These are phyloP conservation scores for Berberis thunbergii DNA, from an alignment of 164 flowering plant genomes.

Conservation along the genomic window DNA sequence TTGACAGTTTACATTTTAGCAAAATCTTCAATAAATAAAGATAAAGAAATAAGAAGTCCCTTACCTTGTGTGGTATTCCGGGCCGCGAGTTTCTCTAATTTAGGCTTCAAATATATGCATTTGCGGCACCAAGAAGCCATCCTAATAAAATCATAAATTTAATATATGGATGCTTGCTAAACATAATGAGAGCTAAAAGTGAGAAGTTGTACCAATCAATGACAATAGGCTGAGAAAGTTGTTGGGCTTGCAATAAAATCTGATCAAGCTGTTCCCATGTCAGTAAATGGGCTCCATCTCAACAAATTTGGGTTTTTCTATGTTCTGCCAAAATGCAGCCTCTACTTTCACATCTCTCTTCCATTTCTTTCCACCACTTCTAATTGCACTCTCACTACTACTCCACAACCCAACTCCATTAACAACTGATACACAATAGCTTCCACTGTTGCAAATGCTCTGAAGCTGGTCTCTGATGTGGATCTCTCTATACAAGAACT, in stretches of 20 bases:
- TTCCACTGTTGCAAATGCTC: slow-evolving; percentile 10
- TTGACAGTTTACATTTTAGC: not conserved
- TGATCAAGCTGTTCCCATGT: slow-evolving; percentile 59
- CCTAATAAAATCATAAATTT: slow-evolving; percentile 27
- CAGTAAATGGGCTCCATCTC: slow-evolving; percentile 69
- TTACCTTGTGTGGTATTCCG: slow-evolving; percentile 71
- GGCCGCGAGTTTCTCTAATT: slow-evolving; percentile 86
- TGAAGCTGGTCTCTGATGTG: slow-evolving; percentile 16
- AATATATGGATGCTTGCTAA: too few relatives aligned
- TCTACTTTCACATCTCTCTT: slow-evolving; percentile 29
- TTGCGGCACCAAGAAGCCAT: slow-evolving; percentile 96
- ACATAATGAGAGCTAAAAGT: not conserved
- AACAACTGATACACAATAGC: slow-evolving; percentile 15
- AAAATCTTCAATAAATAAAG: not conserved
- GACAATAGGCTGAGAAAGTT: slow-evolving; percentile 55
- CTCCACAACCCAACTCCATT: slow-evolving; percentile 9
- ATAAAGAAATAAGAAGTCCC: not conserved
- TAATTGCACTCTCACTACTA: slow-evolving; percentile 9
- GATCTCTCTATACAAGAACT: slow-evolving; percentile 38
- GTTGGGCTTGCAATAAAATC: slow-evolving; percentile 42
- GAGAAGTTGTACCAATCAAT: slow-evolving; percentile 59
- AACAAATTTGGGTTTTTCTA: slow-evolving; percentile 38
- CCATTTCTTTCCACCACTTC: slow-evolving; percentile 16
- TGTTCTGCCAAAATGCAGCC: slow-evolving; percentile 43
- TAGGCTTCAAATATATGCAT: slow-evolving; percentile 94